These are phyloP conservation scores for Mycena galericulata DNA, from an alignment of 768 basidiomycete species.

Conservation along the genomic window DNA sequence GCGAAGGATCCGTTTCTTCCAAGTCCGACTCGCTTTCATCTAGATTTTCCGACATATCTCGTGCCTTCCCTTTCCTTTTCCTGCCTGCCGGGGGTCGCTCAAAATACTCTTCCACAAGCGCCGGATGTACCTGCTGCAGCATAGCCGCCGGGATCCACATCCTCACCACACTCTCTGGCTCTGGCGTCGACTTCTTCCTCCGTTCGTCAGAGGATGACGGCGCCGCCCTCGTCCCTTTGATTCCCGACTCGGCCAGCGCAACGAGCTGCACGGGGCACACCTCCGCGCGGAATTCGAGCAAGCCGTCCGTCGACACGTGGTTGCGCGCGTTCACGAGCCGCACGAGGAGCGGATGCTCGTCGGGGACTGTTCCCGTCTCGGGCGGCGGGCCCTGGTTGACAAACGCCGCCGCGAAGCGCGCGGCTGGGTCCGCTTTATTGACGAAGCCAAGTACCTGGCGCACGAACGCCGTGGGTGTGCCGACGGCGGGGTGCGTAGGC, in stretches of 20 bases:
- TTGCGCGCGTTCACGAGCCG: constrained; percentile 61
- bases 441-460: constrained; percentile 31
- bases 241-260: constrained; percentile 58
- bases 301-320: constrained; percentile 68
- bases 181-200: constrained; percentile 51
- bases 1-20: background rate
- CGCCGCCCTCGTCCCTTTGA: constrained; percentile 51
- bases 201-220: constrained; percentile 27
- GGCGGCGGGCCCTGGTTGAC: constrained; percentile 45
- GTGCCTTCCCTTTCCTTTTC: constrained; percentile 17
- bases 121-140: constrained; percentile 64
- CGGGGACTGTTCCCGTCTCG: constrained; percentile 42
- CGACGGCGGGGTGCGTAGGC: constrained; percentile 27
- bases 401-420: constrained; percentile 41
- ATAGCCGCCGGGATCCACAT: constrained; percentile 78
- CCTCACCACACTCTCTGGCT: constrained; percentile 56
- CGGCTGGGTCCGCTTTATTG: too few species aligned
- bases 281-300: constrained; percentile 73
- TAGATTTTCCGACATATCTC: background rate
- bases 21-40: constrained; percentile 7
- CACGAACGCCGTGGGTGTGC: constrained; percentile 32
- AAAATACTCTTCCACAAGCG: constrained; percentile 61
- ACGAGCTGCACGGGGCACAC: constrained; percentile 67
- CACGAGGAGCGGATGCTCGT: constrained; percentile 50
- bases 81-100: constrained; percentile 48